Percentiles rank a stretch among this genome's conserved stretches.
Evolutionary conservation across 2,329 filamentous ascomycete species (phyloP).

Genomic region (Chaetomiaceae sp.): DNA sequence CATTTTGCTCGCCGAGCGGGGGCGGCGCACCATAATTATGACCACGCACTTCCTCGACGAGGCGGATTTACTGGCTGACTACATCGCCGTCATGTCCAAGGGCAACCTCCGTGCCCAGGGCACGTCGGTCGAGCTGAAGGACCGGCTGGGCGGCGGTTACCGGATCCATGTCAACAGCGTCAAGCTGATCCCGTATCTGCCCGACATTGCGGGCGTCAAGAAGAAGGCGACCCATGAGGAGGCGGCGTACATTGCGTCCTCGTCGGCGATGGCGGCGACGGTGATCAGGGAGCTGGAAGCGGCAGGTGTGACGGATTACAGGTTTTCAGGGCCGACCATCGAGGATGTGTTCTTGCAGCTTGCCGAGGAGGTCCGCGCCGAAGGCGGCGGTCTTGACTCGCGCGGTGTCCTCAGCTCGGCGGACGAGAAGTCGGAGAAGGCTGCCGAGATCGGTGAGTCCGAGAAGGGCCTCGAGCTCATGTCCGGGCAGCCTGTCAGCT

Average conservation of each 20-base stretch:
- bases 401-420: constrained; percentile 13
- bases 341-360: constrained; percentile 89
- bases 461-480: constrained; percentile 51
- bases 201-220: constrained; percentile 51
- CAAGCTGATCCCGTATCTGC: constrained; percentile 43
- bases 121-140: constrained; percentile 81
- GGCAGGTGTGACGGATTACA: constrained; percentile 67
- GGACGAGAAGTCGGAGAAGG: constrained; percentile 27
- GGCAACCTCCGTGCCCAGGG: constrained; percentile 77
- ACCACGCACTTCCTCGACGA: constrained; percentile 95
- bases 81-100: constrained; percentile 83
- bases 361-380: constrained; percentile 69
- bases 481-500: constrained; percentile 65
- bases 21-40: constrained; percentile 74
- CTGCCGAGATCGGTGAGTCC: constrained; percentile 25
- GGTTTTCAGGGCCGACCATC: constrained; percentile 82
- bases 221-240: constrained; percentile 64
- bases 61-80: constrained; percentile 82
- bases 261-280: constrained; percentile 64
- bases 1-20: constrained; percentile 80
- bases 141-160: constrained; percentile 77
- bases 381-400: constrained; percentile 29
- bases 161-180: constrained; percentile 68
- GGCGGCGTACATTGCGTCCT: constrained; percentile 65
- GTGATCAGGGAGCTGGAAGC: constrained; percentile 68